These are phyloP conservation scores for Hagleromyces aurorensis DNA, from an alignment of 805 yeast species.

Conservation along the genomic window DNA sequence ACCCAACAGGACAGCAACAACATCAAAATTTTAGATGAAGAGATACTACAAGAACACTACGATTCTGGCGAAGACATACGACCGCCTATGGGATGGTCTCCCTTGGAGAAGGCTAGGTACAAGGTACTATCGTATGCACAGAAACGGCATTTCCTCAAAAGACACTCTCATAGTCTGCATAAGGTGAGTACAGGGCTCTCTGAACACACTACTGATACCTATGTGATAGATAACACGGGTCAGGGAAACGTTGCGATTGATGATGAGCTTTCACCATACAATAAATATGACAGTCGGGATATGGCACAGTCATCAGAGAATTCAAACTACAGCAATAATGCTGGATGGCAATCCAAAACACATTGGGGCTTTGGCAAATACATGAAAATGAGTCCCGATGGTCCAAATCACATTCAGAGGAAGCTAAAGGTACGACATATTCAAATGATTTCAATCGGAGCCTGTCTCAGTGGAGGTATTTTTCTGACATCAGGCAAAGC, in stretches of 20 bases:
- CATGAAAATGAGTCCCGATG: slow-evolving; percentile 1
- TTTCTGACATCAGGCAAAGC: slow-evolving; percentile 56
- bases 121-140: no score
- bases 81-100: no score
- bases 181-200: no score
- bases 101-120: no score
- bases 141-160: no score
- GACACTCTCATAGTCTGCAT: no score
- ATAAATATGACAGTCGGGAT: slow-evolving; percentile 6
- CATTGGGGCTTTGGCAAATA: slow-evolving; percentile 2
- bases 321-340: no score
- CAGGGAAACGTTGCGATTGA: slow-evolving; percentile 17
- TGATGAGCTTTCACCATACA: slow-evolving; percentile 5
- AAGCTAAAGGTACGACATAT: slow-evolving; percentile 43
- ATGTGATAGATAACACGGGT: slow-evolving; percentile 18
- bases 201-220: slow-evolving; percentile 15
- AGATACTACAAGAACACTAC: slow-evolving; percentile 11
- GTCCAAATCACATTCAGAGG: slow-evolving; percentile 39
- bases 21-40: slow-evolving; percentile 15
- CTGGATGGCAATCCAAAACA: no score
- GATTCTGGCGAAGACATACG: slow-evolving; percentile 12
- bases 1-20: slow-evolving; percentile 11
- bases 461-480: slow-evolving; percentile 59
- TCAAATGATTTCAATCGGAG: slow-evolving; percentile 60
- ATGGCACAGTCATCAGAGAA: slow-evolving; percentile 1